Base-by-base conservation (phyloP, 495 filamentous ascomycete species). In the Neurospora sp. region DNA sequence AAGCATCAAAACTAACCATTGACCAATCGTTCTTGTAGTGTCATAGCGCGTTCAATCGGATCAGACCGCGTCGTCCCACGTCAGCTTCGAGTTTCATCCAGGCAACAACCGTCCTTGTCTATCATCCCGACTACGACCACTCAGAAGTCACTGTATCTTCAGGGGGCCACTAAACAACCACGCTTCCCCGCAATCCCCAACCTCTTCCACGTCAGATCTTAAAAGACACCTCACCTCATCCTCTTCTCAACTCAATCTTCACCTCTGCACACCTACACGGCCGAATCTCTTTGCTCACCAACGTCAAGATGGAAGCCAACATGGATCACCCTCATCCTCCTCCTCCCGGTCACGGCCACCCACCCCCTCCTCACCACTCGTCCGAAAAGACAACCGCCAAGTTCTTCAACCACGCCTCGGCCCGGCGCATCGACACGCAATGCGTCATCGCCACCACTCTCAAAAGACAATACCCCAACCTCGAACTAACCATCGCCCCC, bases 401-500 rank as follows among this genome's bases (percentile, higher is more conserved):
- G 7, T 84, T 81, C 77, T 82, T 86, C 75, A 68, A 81, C 16
- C 86, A 89, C 76, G 80, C 83, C 40, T 76, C 82, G 10, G 88
- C 75, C 68, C 76, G 79, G 69, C 81, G 87, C 16, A 70, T 83
- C 78, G 84, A 82, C 74, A 89, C 87, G 14, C 87, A 90, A 79
- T 75, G 80, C 6, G 77, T 87, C 40, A 82, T 90, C 69, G 82
- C 83, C 40, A 74, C 81, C 41, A 76, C 86, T 1, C 80, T 90
- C 31, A 82, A 83, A 12, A 73, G 75, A 4, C 83, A 87, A 27
- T 86, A 90, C 70, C 87, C 87, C 1, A 74, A 83, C 7, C 83
- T 86, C 69, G 77, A 86, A 20, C 79, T 90, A 44, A 82, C 83
- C 31, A 81, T 86, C 45, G 78, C 78, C 7, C 81, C 81, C 6